Evolutionary conservation across 495 filamentous ascomycete genomes (phyloP).

Genomic region (Amniculicola lignicola): DNA sequence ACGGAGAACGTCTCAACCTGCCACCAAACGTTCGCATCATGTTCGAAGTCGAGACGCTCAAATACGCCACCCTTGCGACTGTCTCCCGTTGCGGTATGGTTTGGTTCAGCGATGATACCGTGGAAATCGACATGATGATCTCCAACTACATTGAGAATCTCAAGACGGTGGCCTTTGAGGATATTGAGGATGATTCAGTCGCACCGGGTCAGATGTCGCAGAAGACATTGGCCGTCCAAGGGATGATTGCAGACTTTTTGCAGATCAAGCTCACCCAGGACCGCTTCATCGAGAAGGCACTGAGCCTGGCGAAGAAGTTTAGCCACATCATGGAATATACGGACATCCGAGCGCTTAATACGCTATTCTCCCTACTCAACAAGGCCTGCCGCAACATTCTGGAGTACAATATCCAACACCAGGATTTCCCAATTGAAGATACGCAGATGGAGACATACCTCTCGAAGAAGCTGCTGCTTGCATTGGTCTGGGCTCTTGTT

Average conservation of each 20-base stretch:
- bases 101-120: conserved; percentile 98
- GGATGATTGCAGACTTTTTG: conserved; percentile 71
- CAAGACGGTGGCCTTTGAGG: conserved; percentile 77
- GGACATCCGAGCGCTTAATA: conserved; percentile 81
- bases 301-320: conserved; percentile 70
- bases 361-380: conserved; percentile 90
- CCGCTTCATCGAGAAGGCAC: conserved; percentile 70
- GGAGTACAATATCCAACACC: conserved; percentile 90
- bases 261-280: conserved; percentile 71
- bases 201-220: conserved; percentile 75
- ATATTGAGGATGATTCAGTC: conserved; percentile 85
- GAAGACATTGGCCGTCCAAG: conserved; percentile 71
- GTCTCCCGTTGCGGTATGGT: conserved; percentile 99
- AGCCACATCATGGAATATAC: conserved; percentile 99
- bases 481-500: conserved; percentile 88
- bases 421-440: conserved; percentile 86
- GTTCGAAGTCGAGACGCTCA: conserved; percentile 99
- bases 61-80: conserved; percentile 94
- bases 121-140: conserved; percentile 89
- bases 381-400: conserved; percentile 87
- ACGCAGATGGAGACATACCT: conserved; percentile 86
- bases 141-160: conserved; percentile 83
- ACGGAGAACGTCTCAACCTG: conserved; percentile 92
- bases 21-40: conserved; percentile 96
- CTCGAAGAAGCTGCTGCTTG: conserved; percentile 87